Evolutionary conservation across 305 asterid species (phyloP), one percentile per base, ranked within the genome.

Genomic region (Caryopteris hybrid): DNA sequence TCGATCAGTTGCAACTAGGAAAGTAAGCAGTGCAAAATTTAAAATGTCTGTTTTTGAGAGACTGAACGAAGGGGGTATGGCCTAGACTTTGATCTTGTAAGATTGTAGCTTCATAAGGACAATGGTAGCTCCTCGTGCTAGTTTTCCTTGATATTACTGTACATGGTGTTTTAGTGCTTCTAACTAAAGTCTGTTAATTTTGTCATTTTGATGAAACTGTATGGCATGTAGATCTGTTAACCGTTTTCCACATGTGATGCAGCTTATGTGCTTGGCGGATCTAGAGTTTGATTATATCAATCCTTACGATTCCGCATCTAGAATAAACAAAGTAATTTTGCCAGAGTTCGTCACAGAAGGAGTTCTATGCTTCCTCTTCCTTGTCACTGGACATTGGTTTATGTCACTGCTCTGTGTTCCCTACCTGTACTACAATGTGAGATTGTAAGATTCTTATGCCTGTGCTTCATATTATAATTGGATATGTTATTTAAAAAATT

Each of bases 181-280:
- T 10, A 16, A 27, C 22, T 29, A 48, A 25, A 41, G 57, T 18
- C 21, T 41, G 21, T 61, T 54, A 7, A 3, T 6, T 45, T 45
- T 53, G 8, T 53, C 27, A 5, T 56, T 57, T 69, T 69, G 9
- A 23, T 58, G 18, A 39, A 58, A 27, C 20, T 29, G 33, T 11
- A 51, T 51, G 27, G 17, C 6, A 8, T 36, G 52, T 34, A 6
- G 39, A 22, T 43, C 56, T 17, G 22, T 70, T 71, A 43, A 79
- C 66, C 16, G 20, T 67, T 27, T 54, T 47, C 25, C 27, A 55
- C 21, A 38, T 75, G 61, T 47, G 34, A 65, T 83, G 83, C 96
- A 92, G 98, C 90, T 92, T 3, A 82, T 89, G 79, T 84, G 96
- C 76, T 84, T 92, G 81, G 83, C 92, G 45, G 98, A 92, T 82